Evolutionary conservation across 177 flowering plant species (phyloP).

Genomic region (Vitis hybrid): DNA sequence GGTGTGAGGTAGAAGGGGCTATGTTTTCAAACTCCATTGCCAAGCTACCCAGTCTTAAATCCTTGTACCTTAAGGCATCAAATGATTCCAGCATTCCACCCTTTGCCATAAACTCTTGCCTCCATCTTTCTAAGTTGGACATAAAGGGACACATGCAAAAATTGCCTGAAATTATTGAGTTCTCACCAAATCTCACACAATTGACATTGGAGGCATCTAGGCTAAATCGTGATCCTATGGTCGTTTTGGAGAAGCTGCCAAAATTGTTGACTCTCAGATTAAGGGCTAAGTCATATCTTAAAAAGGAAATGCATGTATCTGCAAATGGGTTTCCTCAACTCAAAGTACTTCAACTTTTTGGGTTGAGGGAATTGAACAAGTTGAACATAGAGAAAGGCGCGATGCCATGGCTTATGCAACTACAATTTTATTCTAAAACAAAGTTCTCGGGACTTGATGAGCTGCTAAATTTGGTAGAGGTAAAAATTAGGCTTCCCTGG

Average conservation of each 20-base stretch:
- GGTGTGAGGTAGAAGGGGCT: no score
- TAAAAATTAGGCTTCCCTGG: accelerated
- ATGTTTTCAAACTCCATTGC: no score
- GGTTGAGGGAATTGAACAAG: no score
- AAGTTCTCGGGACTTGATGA: no score
- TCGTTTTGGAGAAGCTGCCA: slow-evolving; percentile 11
- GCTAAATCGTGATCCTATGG: slow-evolving; percentile 11
- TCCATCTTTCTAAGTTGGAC: background rate
- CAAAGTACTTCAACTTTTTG: background rate
- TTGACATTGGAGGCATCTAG: background rate
- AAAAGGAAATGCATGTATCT: background rate
- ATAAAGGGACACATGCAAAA: slow-evolving; percentile 9
- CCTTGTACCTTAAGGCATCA: no score
- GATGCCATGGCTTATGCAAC: no score
- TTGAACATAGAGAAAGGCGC: no score
- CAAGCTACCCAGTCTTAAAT: no score
- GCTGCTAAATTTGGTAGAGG: no score
- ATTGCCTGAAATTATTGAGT: background rate
- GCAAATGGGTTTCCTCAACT: slow-evolving; percentile 5
- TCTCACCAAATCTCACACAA: background rate
- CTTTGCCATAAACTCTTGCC: background rate
- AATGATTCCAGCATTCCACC: no score
- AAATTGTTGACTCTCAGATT: background rate
- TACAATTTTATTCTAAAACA: no score
- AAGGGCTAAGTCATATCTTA: background rate